Evolutionary conservation across 306 rosid genomes (phyloP).

Genomic region (Acacia confusa): DNA sequence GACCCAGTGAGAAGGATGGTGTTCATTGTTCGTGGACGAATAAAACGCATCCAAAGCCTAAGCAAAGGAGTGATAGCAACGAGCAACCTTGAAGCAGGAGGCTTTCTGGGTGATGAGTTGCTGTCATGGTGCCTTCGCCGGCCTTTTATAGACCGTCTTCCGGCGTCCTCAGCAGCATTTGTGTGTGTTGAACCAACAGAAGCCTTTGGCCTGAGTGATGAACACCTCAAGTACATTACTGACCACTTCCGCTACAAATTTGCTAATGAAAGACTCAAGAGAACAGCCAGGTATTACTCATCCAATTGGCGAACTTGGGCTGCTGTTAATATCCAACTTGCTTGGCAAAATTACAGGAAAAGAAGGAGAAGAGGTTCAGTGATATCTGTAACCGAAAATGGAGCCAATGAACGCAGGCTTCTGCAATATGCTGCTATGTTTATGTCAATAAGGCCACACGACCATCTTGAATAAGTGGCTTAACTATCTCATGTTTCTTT

Average conservation of each 20-base stretch:
- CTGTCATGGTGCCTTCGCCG: constrained; percentile 95
- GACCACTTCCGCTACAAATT: constrained; percentile 95
- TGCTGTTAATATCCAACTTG: constrained; percentile 81
- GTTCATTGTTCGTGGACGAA: constrained; percentile 78
- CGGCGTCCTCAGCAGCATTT: constrained; percentile 88
- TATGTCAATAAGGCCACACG: constrained; percentile 96
- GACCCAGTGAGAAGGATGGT: constrained; percentile 90
- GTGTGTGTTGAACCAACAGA: constrained; percentile 72
- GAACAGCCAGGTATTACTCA: constrained; percentile 93
- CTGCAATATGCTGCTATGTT: constrained; percentile 96
- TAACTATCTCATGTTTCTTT: not conserved
- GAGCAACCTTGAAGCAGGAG: constrained; percentile 82
- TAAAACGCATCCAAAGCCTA: constrained; percentile 69
- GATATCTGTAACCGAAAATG: constrained; percentile 55
- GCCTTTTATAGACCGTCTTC: constrained; percentile 79
- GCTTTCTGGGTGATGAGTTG: constrained; percentile 86
- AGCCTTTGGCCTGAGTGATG: constrained; percentile 78
- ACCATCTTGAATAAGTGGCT: constrained; percentile 72
- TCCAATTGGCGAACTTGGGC: constrained; percentile 99
- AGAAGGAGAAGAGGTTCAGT: constrained; percentile 76
- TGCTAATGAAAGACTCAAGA: constrained; percentile 82
- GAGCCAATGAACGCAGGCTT: constrained; percentile 61
- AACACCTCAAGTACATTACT: constrained; percentile 71
- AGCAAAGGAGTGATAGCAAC: constrained; percentile 93
- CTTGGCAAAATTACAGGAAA: constrained; percentile 76